Percentiles rank a stretch among this genome's conserved stretches.
phyloP scores from a whole-genome alignment of 164 flowering plant genomes.

The Malania oleifera region DNA sequence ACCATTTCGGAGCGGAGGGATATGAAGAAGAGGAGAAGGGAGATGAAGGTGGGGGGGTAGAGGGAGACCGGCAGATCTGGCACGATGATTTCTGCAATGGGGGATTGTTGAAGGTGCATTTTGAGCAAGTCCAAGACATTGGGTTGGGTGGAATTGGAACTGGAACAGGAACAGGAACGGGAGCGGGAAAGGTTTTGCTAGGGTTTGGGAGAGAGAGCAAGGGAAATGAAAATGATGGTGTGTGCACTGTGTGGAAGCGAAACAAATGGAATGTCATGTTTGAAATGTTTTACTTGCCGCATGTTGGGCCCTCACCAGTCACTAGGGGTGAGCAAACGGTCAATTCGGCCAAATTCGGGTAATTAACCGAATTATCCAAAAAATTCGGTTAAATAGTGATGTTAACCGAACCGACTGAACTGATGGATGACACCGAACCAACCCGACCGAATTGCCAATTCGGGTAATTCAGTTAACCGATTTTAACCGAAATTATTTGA shows the following conservation, averaged over 20 bases:
- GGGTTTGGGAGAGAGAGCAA: constrained; percentile 12
- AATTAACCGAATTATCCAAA: too few species aligned
- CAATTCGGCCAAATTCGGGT: too few species aligned
- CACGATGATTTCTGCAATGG: constrained; percentile 42
- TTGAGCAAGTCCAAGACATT: constrained; percentile 60
- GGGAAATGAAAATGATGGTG: neutral
- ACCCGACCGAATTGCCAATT: too few species aligned
- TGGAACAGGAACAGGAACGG: too few species aligned
- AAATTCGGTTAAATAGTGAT: too few species aligned
- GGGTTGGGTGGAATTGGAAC: constrained; percentile 5
- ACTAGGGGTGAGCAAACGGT: too few species aligned
- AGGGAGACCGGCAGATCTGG: constrained; percentile 47
- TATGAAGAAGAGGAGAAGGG: constrained; percentile 22
- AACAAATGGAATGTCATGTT: constrained; percentile 1
- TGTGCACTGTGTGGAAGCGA: too few species aligned
- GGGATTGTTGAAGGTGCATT: constrained; percentile 69
- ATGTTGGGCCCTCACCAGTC: too few species aligned
- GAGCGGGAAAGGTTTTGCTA: constrained; percentile 9
- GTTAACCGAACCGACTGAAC: too few species aligned
- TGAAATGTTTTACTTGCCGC: constrained; percentile 2
- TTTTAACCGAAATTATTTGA: too few species aligned
- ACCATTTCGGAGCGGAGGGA: constrained; percentile 35
- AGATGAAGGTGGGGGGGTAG: constrained; percentile 22
- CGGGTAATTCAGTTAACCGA: too few species aligned
- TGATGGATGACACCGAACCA: too few species aligned